Conservation (phyloP, 139 green algal genomes). For the Tetradesmus obliquus region DNA sequence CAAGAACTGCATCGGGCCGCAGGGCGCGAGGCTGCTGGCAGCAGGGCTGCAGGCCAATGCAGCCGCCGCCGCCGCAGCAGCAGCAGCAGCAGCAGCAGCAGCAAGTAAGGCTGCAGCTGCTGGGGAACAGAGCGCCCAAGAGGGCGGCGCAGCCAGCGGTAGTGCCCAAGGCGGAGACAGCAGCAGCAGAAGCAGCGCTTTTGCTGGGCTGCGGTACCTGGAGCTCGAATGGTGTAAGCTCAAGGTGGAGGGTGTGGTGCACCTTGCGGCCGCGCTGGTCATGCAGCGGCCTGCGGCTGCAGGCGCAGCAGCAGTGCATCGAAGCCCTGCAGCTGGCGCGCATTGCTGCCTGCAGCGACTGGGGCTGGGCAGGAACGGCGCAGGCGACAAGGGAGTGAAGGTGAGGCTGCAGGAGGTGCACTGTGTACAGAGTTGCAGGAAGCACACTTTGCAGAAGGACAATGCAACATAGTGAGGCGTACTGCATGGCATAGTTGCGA, state of each 20-base stretch:
- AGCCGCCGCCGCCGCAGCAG: conserved; percentile 17
- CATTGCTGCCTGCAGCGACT: conserved; percentile 14
- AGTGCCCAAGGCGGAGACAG: background rate
- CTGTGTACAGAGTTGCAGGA: too few species aligned
- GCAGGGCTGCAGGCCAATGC: conserved; percentile 32
- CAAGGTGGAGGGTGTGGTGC: conserved; percentile 3
- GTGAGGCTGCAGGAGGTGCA: conserved; percentile 7
- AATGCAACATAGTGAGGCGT: too few species aligned
- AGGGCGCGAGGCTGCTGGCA: conserved; percentile 18
- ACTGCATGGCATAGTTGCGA: too few species aligned
- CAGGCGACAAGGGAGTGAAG: conserved; percentile 33
- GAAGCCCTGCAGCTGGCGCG: background rate
- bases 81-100: conserved; percentile 19
- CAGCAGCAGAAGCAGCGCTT: background rate
- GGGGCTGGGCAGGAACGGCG: conserved; percentile 30
- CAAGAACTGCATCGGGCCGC: conserved; percentile 23
- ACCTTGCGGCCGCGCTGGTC: background rate
- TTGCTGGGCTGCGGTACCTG: background rate
- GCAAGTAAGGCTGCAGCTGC: background rate
- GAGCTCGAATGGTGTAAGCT: conserved; percentile 37
- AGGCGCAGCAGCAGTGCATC: background rate
- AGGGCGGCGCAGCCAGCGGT: background rate
- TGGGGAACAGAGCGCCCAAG: background rate
- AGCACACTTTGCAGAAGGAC: too few species aligned
- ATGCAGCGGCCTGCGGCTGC: background rate